phyloP scores from a whole-genome alignment of 306 rosid genomes.

The Parietaria judaica region DNA sequence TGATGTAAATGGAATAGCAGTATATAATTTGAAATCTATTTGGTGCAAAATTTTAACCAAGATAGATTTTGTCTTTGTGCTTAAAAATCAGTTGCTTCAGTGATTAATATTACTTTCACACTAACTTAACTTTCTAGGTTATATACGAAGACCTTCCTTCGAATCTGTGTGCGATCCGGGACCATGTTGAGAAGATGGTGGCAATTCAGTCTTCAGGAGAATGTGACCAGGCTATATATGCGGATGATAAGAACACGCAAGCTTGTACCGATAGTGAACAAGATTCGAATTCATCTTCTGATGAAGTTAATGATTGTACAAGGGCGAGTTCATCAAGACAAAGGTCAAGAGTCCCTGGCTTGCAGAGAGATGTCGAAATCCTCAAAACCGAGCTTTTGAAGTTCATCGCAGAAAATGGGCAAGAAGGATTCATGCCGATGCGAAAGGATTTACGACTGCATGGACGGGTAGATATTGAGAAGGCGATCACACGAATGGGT shows the following conservation, averaged over 20 bases:
- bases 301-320: constrained; percentile 21
- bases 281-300: constrained; percentile 16
- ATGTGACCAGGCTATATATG: constrained; percentile 23
- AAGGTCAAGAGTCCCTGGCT: constrained; percentile 67
- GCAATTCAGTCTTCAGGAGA: constrained; percentile 20
- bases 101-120: constrained; percentile 12
- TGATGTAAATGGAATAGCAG: no score
- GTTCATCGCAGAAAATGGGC: constrained; percentile 71
- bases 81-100: background rate
- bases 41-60: background rate
- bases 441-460: constrained; percentile 78
- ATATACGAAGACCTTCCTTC: constrained; percentile 94
- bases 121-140: constrained; percentile 36
- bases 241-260: constrained; percentile 26
- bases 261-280: constrained; percentile 22
- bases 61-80: background rate
- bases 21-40: no score
- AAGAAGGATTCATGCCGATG: constrained; percentile 96
- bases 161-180: constrained; percentile 77
- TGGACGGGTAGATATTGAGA: constrained; percentile 81
- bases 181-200: constrained; percentile 50
- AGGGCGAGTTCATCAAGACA: constrained; percentile 32
- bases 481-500: constrained; percentile 84
- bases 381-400: constrained; percentile 63
- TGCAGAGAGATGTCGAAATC: constrained; percentile 74